Evolutionary conservation across 495 filamentous ascomycete species (phyloP), one percentile per base, ranked within the genome.

Genomic region (Penicillium antarcticum): DNA sequence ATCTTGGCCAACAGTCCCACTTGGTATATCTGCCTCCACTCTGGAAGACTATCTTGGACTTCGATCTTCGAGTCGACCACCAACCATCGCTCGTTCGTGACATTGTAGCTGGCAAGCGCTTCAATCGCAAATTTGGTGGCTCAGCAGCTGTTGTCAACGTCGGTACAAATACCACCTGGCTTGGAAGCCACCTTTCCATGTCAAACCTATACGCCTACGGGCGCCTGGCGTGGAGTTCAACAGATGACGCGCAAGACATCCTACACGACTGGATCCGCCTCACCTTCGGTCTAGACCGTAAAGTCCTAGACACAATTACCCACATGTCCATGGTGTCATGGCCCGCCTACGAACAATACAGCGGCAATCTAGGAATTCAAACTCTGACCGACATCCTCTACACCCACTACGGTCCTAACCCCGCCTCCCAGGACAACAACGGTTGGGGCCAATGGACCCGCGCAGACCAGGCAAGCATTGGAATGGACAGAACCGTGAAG

Each of bases 391-490:
- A 89, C 59, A 87, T 88, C 48, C 65, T 84, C 2, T 79, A 77
- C 53, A 80, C 74, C 4, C 85, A 88, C 59, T 88, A 78, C 63
- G 85, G 86, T 0, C 83, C 86, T 0, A 86, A 82, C 53, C 85
- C 86, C 17, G 78, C 72, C 5, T 81, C 80, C 0, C 80, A 85
- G 61, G 86, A 89, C 58, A 71, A 74, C 52, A 89, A 88, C 61
- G 76, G 79, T 10, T 88, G 81, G 79, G 85, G 85, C 9, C 84
- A 87, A 55, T 89, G 86, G 86, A 88, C 85, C 2, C 80, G 85
- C 16, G 84, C 85, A 6, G 80, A 85, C 54, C 42, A 56, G 4
- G 48, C 61, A 12, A 60, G 66, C n/a, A 82, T 89, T 51, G 86
- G 85, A 16, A 88, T 88, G 85, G 86, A 89, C 60, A 78, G 86